phyloP scores from a whole-genome alignment of 2,329 filamentous ascomycete species.

The Colletotrichum noveboracense region DNA sequence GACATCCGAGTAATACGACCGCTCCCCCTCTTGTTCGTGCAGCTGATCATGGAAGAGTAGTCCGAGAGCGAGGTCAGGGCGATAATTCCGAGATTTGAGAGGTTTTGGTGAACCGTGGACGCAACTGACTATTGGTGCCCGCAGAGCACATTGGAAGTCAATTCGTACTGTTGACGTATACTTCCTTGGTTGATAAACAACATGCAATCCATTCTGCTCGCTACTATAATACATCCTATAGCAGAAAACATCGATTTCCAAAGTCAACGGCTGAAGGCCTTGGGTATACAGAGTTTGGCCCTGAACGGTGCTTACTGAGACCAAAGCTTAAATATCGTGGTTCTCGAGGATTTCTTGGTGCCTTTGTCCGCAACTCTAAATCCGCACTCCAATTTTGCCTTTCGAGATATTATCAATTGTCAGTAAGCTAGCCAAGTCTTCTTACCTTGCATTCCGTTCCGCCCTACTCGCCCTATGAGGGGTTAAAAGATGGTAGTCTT shows the following conservation, averaged over 20 bases:
- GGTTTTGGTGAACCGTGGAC: neutral
- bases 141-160: neutral
- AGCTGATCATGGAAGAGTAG: fast-evolving
- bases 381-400: neutral
- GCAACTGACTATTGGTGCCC: neutral
- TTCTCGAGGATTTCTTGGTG: neutral
- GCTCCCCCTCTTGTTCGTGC: fast-evolving
- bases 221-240: neutral
- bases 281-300: fast-evolving
- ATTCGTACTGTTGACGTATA: neutral
- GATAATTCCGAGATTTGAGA: fast-evolving
- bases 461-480: neutral
- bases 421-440: neutral
- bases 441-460: neutral
- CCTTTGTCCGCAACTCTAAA: neutral
- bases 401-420: neutral
- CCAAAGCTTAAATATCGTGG: neutral
- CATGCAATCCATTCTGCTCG: neutral
- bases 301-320: neutral
- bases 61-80: neutral
- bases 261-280: neutral
- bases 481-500: fast-evolving
- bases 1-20: neutral
- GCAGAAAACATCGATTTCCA: neutral
- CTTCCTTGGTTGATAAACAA: fast-evolving